These are phyloP conservation scores for Myxozyma neotropica DNA, from an alignment of 805 yeast genomes.

Conservation along the genomic window DNA sequence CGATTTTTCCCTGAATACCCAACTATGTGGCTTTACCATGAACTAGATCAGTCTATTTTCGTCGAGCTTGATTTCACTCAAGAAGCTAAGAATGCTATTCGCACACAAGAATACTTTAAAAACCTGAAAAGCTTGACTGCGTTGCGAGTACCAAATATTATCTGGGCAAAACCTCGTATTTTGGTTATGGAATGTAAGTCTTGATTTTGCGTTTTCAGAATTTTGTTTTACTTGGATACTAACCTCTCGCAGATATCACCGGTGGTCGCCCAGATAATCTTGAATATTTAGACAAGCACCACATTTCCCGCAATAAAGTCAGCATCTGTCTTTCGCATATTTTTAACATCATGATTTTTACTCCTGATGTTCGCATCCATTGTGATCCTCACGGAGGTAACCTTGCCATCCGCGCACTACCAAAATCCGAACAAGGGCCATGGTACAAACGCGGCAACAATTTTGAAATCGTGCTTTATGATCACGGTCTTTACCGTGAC, in stretches of 20 bases:
- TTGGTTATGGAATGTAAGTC: constrained; percentile 61
- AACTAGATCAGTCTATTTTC: constrained; percentile 78
- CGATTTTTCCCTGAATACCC: constrained; percentile 92
- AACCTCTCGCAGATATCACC: constrained; percentile 58
- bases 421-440: constrained; percentile 36
- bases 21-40: constrained; percentile 93
- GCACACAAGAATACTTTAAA: constrained; percentile 69
- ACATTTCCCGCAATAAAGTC: constrained; percentile 75
- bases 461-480: constrained; percentile 89
- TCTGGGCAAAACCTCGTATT: constrained; percentile 67
- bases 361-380: constrained; percentile 87
- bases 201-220: too few relatives aligned
- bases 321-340: constrained; percentile 84
- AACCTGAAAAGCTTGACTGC: constrained; percentile 64
- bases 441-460: constrained; percentile 55
- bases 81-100: constrained; percentile 79
- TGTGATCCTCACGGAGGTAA: constrained; percentile 99
- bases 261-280: constrained; percentile 85
- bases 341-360: constrained; percentile 93
- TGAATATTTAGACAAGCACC: constrained; percentile 59
- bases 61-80: constrained; percentile 87
- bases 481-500: constrained; percentile 90
- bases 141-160: constrained; percentile 72
- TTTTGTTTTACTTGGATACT: not conserved
- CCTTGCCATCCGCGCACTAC: constrained; percentile 67